Conservation (phyloP, 441 rosid species). For the Theobroma grandiflorum region DNA sequence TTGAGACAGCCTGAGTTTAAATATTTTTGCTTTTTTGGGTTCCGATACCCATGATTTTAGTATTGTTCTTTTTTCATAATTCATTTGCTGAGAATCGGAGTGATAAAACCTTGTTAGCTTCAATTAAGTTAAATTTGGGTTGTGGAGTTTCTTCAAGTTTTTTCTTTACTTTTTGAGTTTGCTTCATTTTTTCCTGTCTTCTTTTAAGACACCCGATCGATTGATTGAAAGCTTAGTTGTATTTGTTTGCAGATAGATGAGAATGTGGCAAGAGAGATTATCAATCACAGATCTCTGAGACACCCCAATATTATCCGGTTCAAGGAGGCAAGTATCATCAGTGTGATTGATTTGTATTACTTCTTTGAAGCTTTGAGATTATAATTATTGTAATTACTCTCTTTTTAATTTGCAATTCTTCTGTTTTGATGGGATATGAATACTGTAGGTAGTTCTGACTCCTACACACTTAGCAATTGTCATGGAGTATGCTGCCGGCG, state of each 20-base stretch:
- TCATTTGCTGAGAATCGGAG: too few species aligned
- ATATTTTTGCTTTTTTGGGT: not conserved
- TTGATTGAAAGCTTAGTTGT: not conserved
- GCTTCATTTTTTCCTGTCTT: not conserved
- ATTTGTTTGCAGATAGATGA: conserved; percentile 76
- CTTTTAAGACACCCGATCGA: not conserved
- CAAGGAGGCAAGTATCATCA: conserved; percentile 72
- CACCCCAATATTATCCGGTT: conserved; percentile 94
- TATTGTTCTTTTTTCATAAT: not conserved
- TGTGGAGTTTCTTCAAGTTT: not conserved
- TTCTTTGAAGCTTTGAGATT: not conserved
- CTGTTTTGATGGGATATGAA: conserved; percentile 14
- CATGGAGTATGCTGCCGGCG: conserved; percentile 99
- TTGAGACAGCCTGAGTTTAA: not conserved
- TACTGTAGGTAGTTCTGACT: conserved; percentile 79
- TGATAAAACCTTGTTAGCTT: not conserved
- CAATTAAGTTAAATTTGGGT: not conserved
- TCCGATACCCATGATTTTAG: not conserved
- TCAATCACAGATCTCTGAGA: conserved; percentile 89
- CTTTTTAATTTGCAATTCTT: not conserved
- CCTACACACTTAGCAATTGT: conserved; percentile 94
- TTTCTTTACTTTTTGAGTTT: not conserved
- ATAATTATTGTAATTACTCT: not conserved
- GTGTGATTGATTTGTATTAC: not conserved
- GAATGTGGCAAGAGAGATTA: conserved; percentile 96